Evolutionary conservation across 2,329 filamentous ascomycete species (phyloP), one percentile per base, ranked within the genome.

Genomic region (Pseudogymnoascus sp.): DNA sequence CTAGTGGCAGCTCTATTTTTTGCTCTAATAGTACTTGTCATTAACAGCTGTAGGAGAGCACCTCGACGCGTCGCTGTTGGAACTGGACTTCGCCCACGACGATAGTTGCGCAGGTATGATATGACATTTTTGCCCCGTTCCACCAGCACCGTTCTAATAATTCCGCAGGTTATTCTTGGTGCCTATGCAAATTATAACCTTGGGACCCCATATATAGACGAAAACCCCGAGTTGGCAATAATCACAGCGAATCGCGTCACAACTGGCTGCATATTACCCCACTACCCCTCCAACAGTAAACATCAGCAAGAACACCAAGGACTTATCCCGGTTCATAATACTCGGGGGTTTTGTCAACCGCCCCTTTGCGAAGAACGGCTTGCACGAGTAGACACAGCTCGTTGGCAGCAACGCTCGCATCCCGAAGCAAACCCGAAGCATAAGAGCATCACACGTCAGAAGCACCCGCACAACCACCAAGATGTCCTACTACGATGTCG

Each of bases 401-500:
- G 8, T 10, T 12, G 19, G 21, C 10, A 43, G 12, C 10, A 21
- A 43, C 19, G 10, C 16, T 23, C 11, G 10, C 10, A 11, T 23
- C 23, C 14, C 6, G 14, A 31, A 52, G 12, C 19, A 26, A 26
- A 45, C 41, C 8, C 14, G 21, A 45, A 11, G 21, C 41, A 10
- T 5, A 4, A 14, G 12, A 59, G 14, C 7, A 61, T 62, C 10
- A 1, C 39, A 31, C 14, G n/a, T n/a, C 4, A 31, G 23, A 11
- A 31, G 31, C 60, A 45, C n/a, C 16, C 26, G 63, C 23, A 52
- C 23, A 31, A 52, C n/a, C 60, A 61, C 64, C 68, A 72, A 59
- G 62, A 83, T 88, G 84, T 90, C 88, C 38, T 95, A 95, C 79
- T 95, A 94, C 79, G 87, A 92, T 73, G 84, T 93, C 63, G 88